phyloP scores from a whole-genome alignment of 1,284 basidiomycete species.

The Agaricales sp. region DNA sequence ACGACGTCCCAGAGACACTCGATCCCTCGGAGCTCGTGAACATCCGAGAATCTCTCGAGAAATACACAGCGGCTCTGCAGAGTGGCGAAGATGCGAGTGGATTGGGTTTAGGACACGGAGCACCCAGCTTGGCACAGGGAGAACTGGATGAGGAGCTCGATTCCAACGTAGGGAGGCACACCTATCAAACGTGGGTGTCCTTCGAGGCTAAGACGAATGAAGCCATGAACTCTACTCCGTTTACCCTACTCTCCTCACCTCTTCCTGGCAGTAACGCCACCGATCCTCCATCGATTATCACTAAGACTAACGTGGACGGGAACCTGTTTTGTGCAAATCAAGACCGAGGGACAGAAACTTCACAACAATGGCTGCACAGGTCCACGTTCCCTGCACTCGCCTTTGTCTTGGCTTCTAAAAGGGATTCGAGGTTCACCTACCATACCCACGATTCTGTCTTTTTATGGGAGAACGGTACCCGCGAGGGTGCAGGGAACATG shows the following conservation, averaged over 20 bases:
- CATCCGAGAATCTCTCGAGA: constrained; percentile 76
- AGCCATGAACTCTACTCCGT: constrained; percentile 26
- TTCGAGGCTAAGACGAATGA: constrained; percentile 34
- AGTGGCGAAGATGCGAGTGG: constrained; percentile 46
- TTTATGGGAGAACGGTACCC: constrained; percentile 71
- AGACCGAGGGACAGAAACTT: constrained; percentile 12
- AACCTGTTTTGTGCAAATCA: constrained; percentile 47
- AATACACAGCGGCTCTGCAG: constrained; percentile 62
- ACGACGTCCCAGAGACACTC: constrained; percentile 82
- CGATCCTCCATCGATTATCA: not conserved
- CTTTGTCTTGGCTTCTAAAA: constrained; percentile 92
- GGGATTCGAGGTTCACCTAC: constrained; percentile 75
- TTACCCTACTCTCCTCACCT: constrained; percentile 50
- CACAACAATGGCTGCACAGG: constrained; percentile 60
- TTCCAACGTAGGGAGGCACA: constrained; percentile 48
- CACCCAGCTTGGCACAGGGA: constrained; percentile 71
- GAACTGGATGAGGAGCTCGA: constrained; percentile 83
- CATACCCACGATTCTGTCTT: constrained; percentile 53
- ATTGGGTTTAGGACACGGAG: constrained; percentile 45
- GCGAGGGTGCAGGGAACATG: constrained; percentile 62
- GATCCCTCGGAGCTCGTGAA: constrained; percentile 73
- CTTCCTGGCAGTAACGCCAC: constrained; percentile 33
- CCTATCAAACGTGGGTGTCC: constrained; percentile 54
- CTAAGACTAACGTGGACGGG: constrained; percentile 53
- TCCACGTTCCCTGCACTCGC: constrained; percentile 82